These are phyloP conservation scores for Harringtonia aguacate DNA, from an alignment of 2,329 filamentous ascomycete species.

Conservation along the genomic window DNA sequence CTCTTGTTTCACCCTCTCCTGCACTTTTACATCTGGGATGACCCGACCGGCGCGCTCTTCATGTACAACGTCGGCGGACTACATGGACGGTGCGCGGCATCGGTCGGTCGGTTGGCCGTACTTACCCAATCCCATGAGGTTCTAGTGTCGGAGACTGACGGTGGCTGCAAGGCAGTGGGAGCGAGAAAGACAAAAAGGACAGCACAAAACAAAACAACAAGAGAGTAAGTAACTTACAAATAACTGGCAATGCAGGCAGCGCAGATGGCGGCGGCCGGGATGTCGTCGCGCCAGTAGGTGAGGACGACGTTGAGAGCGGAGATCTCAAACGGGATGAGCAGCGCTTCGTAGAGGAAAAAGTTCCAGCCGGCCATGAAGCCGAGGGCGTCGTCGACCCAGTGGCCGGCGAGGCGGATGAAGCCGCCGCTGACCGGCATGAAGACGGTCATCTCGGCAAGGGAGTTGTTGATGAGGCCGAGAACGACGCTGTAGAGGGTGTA, in stretches of 20 bases:
- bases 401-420: conserved; percentile 53
- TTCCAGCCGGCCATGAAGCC: conserved; percentile 43
- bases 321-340: conserved; percentile 30
- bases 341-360: conserved; percentile 30
- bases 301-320: conserved; percentile 29
- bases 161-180: too few species aligned
- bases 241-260: conserved; percentile 32
- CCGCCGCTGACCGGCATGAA: conserved; percentile 53
- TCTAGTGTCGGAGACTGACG: too few species aligned
- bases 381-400: conserved; percentile 56
- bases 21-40: too few species aligned
- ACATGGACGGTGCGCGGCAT: too few species aligned
- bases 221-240: conserved; percentile 4
- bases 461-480: conserved; percentile 52
- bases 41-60: too few species aligned
- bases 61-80: too few species aligned
- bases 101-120: too few species aligned
- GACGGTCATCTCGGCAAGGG: conserved; percentile 53
- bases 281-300: conserved; percentile 33
- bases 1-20: too few species aligned
- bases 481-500: conserved; percentile 44
- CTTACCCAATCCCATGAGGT: too few species aligned
- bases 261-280: conserved; percentile 42
- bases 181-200: too few species aligned
- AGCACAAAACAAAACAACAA: too few species aligned